Evolutionary conservation across 345 rosid genomes (phyloP), one percentile per base, ranked within the genome.

Genomic region (Xanthoceras sorbifolium): DNA sequence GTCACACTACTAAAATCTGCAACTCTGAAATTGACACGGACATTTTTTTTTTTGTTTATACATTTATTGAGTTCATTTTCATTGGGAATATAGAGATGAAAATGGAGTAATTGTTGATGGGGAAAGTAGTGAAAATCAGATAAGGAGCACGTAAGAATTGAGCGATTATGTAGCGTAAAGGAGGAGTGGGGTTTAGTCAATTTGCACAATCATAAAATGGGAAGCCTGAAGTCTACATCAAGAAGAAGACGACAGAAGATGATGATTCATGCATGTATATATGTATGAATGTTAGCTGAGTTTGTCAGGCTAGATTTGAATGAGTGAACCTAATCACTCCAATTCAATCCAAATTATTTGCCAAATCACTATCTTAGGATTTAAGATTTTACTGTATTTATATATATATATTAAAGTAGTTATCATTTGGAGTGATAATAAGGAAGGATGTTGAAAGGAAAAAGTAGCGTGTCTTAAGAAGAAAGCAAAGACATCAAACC

Each of bases 221-320:
- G 26, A 22, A 20, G 82, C 67, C 75, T 18, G 26, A 22, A 20
- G 82, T 73, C 75, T 18, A 73, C 71, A 69, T 79, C 80, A 28
- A 31, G 26, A 22, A 55, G 61, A 55, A n/a, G 71, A 66, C 67
- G 40, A 11, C 2, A 14, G 29, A 52, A 20, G 48, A 61, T 42
- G 11, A 71, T 72, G 31, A 72, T 74, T 74, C 76, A 77, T 34
- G 29, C 15, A 60, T 62, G 28, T 18, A 26, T 26, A 0, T 17
- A 77, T 34, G 29, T 15, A 60, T 62, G 28, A 25, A 26, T 26
- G 1, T 17, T 31, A 1, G 72, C 15, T 32, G 76, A 76, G 29
- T 65, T 46, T 55, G 31, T 1, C 8, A 29, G 18, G 29, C 61
- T 50, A 28, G 25, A 26, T 25, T 26, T 3, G 52, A 54, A 54